Evolutionary conservation across 1,284 basidiomycete species (phyloP), one percentile per base, ranked within the genome.

Genomic region (Entoloma clypeatum): DNA sequence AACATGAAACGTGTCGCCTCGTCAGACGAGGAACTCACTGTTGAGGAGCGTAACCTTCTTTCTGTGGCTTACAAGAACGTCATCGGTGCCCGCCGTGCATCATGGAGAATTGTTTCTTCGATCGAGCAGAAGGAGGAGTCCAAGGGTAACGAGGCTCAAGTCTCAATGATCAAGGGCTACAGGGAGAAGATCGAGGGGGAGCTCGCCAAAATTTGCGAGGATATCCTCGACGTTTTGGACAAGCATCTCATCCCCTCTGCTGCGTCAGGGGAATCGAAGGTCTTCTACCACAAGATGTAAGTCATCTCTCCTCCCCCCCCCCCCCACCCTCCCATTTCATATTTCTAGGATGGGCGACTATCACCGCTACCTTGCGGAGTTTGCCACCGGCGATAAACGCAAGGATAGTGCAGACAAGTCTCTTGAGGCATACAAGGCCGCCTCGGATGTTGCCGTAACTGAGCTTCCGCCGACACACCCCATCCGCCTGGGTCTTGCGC

Each of bases 61-160:
- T 98, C 94, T 19, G 95, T 99, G 53, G 95, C 95, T 21, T 99
- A 99, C 83, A 99, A 99, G 91, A 99, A 99, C 72, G 94, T 99
- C 53, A 98, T 98, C 59, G 95, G 95, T 71, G 95, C 95, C 33
- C 94, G 95, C 58, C 93, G 95, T 68, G 95, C 95, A 35, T 97
- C 93, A 37, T 99, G 95, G 95, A 79, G 96, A 59, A 98, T 99
- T 62, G 94, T 99, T 51, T 97, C 93, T 56, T 97, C 94, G 50
- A 98, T 99, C 61, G 95, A 99, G 76, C 94, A 98, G 76, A 99
- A 99, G 81, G 96, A 99, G 79, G 95, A 98, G 77, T 92, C 90
- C 52, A 97, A 98, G 78, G 95, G 95, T 63, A 98, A 99, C 65
- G 92, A 95, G 68, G 85, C 87, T 45, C 95, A 99, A 72, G 94